Evolutionary conservation across 106 monocot genomes (phyloP).

Genomic region (Amphibolis antarctica): DNA sequence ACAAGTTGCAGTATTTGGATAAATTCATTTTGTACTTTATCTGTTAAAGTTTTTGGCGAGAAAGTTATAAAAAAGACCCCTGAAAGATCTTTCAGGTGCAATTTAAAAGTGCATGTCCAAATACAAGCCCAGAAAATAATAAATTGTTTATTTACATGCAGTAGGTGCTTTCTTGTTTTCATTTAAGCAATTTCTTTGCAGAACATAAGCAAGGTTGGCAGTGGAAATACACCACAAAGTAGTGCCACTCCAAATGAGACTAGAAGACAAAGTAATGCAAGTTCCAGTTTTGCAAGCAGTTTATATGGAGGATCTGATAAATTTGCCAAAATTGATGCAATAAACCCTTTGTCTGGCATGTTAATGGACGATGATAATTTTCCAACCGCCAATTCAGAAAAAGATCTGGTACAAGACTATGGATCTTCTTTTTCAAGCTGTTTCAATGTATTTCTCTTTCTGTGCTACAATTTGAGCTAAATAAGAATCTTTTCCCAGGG

Average conservation of each 20-base stretch:
- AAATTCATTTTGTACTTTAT: no score
- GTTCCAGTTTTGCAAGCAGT: constrained; percentile 14
- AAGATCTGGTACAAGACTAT: constrained; percentile 48
- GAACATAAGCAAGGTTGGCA: neutral
- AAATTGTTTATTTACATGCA: no score
- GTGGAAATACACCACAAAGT: constrained; percentile 10
- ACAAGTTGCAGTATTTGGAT: no score
- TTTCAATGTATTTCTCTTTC: neutral
- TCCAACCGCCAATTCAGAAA: constrained; percentile 77
- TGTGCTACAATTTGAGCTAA: neutral
- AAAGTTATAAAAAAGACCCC: no score
- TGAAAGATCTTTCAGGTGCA: no score
- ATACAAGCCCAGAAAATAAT: no score
- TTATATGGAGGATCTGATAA: constrained; percentile 6
- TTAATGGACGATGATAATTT: constrained; percentile 32
- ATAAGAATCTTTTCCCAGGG: constrained; percentile 37
- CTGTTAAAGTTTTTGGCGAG: no score
- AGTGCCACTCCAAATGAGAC: constrained; percentile 19
- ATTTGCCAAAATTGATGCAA: constrained; percentile 22
- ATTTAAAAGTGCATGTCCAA: no score
- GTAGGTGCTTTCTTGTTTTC: no score
- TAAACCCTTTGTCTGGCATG: constrained; percentile 9
- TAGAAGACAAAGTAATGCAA: constrained; percentile 13
- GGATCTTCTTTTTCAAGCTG: neutral
- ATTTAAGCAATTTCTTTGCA: no score